Base-by-base conservation (phyloP, 768 basidiomycete genomes). In the Lentinus brumalis region DNA sequence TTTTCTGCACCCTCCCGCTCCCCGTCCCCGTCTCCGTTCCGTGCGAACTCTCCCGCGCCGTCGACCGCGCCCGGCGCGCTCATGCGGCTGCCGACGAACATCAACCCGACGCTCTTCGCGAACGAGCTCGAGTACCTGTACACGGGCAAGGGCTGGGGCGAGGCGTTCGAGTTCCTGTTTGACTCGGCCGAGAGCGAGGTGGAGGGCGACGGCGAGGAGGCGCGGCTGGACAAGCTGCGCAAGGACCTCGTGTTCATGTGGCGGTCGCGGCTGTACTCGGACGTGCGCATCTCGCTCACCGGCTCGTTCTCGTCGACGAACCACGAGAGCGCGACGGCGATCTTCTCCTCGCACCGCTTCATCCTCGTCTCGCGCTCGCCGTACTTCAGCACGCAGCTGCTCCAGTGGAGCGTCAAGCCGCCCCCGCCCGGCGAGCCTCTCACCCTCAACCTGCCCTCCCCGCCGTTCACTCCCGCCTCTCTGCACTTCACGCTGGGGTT, bases 221-320 rank as follows among this genome's bases (percentile, higher is more conserved):
- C 83, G 47, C 78, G 92, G 14, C 76, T 92, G 42, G 92, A 94
- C 73, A 92, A 94, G 75, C 84, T 97, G 10, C 86, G 93, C 61
- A 93, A 94, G 74, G 96, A 98, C 70, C 81, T 97, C 31, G 91
- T 96, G 26, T 97, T 89, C 78, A 96, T 95, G 94, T 98, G 96
- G 96, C 79, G 96, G 35, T 92, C 91, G 12, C 86, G 94, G 51
- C 85, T 98, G 16, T 98, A 95, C 72, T 92, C 94, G 2, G 96
- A 98, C 73, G 85, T 96, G 26, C 86, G 89, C 54, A 87, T 98
- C 56, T 82, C 88, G 0, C 83, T 96, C 61, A 83, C 86, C 0
- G 88, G 88, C 50, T 85, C 81, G 59, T 88, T 86, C 66, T 86
- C 83, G 1, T 84, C 86, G 1, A 71, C 80, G 1, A 82, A 83